These are phyloP conservation scores for Flueggea neowawraea DNA, from an alignment of 441 rosid species.

Conservation along the genomic window DNA sequence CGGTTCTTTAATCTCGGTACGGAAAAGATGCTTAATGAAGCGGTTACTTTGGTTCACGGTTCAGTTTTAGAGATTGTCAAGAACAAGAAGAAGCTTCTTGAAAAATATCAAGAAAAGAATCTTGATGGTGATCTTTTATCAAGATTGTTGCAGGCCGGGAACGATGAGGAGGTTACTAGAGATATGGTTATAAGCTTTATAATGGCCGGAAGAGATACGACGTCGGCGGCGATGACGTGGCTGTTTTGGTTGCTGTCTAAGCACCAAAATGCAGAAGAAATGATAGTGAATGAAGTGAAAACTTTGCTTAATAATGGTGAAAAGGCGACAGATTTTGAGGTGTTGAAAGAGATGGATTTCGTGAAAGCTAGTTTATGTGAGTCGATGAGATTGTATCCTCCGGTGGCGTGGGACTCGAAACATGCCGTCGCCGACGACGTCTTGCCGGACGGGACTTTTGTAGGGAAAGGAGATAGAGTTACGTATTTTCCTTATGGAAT, in stretches of 20 bases:
- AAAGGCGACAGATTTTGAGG: constrained; percentile 36
- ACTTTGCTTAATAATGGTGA: constrained; percentile 17
- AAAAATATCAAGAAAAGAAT: constrained; percentile 19
- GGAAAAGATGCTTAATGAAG: constrained; percentile 52
- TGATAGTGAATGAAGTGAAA: constrained; percentile 33
- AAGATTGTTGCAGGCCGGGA: constrained; percentile 48
- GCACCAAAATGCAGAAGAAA: constrained; percentile 26
- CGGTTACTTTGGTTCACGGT: constrained; percentile 42
- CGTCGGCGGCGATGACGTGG: constrained; percentile 87
- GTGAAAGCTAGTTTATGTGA: constrained; percentile 73
- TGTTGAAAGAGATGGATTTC: constrained; percentile 50
- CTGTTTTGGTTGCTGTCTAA: constrained; percentile 70
- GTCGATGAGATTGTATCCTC: constrained; percentile 84
- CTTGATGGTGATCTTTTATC: constrained; percentile 47
- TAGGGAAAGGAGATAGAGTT: constrained; percentile 64
- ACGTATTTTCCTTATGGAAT: constrained; percentile 81
- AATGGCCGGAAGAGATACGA: constrained; percentile 86
- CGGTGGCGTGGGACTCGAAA: constrained; percentile 88
- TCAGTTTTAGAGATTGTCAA: constrained; percentile 43
- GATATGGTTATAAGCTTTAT: constrained; percentile 78
- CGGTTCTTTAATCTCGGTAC: constrained; percentile 43
- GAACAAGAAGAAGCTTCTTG: constrained; percentile 34
- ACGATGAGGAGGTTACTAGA: constrained; percentile 46
- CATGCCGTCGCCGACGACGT: constrained; percentile 55
- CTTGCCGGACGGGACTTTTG: constrained; percentile 65